Base-by-base conservation (phyloP, 495 filamentous ascomycete genomes). In the Xylaria bambusicola region DNA sequence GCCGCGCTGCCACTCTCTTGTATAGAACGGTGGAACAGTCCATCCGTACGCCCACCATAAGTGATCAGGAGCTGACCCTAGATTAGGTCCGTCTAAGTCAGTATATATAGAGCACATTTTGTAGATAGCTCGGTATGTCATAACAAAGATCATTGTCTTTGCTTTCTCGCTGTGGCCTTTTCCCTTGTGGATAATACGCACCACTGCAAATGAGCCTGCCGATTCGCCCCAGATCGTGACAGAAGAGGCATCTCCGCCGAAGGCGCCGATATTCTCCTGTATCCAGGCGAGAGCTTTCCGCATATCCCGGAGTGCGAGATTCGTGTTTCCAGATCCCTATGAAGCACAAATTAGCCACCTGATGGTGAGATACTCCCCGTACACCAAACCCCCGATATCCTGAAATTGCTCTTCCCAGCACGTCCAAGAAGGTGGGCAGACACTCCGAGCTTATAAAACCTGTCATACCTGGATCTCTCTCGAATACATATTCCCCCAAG, bases 251-350 rank as follows among this genome's bases (percentile, higher is more conserved):
- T 86, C 78, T 3, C 83, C 83, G 3, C 83, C 84, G 67, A 85
- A 86, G 1, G 62, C 72, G 10, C 69, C 76, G 51, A 85, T 84
- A 41, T 85, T 84, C 55, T 85, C 80, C 10, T 80, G 77, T 1
- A 84, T 72, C 84, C 84, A 86, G 44, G 82, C 64, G 21, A 86
- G 62, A 17, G 77, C 84, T 3, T 76, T 72, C 1, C 80, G 76
- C 67, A 84, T 82, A 52, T 86, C 83, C 4, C 80, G 73, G 8
- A 86, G 53, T 21, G 68, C 68, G 10, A 73, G 52, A 54, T 72
- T 73, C 4, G 71, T 71, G 46, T 73, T 72, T 29, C 71, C 71
- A 6, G 71, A 70, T 6, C 67, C 67, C 66, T 69, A 50, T 45
- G 3, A 10, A 17, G 2, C 0, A 56, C 10, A 10, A 0, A 53